Evolutionary conservation across 164 flowering plant genomes (phyloP).

Genomic region (Piper betle): DNA sequence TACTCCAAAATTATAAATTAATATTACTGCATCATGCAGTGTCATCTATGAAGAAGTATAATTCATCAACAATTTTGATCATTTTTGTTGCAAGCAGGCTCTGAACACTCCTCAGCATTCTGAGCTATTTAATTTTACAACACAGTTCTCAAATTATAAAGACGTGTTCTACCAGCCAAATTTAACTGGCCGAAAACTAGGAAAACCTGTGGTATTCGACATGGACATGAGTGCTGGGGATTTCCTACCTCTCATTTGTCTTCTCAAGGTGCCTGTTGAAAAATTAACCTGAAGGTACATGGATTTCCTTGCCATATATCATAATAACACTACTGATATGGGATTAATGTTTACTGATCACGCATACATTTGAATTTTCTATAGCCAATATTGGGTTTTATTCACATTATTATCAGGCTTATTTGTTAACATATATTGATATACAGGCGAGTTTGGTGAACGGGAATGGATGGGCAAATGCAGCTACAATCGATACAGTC

Average conservation of each 20-base stretch:
- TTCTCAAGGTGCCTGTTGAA: constrained; percentile 75
- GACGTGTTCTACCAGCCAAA: constrained; percentile 51
- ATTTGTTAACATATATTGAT: no score
- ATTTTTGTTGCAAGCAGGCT: constrained; percentile 31
- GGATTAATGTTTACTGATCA: neutral
- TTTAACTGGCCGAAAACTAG: constrained; percentile 29
- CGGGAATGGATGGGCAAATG: constrained; percentile 93
- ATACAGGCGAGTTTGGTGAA: constrained; percentile 65
- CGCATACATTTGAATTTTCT: no score
- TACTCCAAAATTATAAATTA: no score
- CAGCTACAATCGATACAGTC: constrained; percentile 81
- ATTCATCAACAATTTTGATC: neutral
- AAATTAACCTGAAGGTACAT: constrained; percentile 64
- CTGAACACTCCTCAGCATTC: constrained; percentile 40
- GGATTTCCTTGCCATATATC: neutral
- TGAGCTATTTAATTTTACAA: constrained; percentile 69
- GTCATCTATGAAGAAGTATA: no score
- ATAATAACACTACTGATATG: neutral
- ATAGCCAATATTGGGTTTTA: no score
- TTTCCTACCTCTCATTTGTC: constrained; percentile 74
- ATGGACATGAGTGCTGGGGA: constrained; percentile 99
- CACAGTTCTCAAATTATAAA: constrained; percentile 60
- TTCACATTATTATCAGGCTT: neutral
- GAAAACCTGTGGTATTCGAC: constrained; percentile 73
- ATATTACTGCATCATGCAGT: no score